Evolutionary conservation across 129 eudicot species (phyloP), one percentile per base, ranked within the genome.

Genomic region (Mikania micrantha): DNA sequence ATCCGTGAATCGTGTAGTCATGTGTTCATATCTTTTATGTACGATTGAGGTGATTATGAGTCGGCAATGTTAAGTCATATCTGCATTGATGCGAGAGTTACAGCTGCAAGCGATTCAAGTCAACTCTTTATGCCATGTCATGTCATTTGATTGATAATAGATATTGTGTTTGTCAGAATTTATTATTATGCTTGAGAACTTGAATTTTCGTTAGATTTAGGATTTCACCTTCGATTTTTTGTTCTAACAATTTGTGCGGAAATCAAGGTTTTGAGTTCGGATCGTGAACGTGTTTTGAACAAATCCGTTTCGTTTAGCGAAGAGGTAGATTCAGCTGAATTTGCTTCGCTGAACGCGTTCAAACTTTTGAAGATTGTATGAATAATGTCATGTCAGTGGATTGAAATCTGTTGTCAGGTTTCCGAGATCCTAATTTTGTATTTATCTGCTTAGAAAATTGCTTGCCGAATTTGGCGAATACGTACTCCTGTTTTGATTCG

Each of bases 391-490:
- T 74, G 52, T n/a, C 66, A 41, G 36, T 13, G 50, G 16, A 20
- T 54, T 68, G 75, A 76, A 45, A 68, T 47, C 60, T 49, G 61
- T 68, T 70, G 39, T 69, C 80, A 60, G 57, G 58, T 68, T 39
- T 17, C 49, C 68, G 64, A 48, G 75, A 69, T 69, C 63, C 53
- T 75, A 27, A 6, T 60, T 76, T 76, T 76, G 75, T 75, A 68
- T 16, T 61, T 71, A 76, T 60, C 48, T 76, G 70, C 44, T 76
- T 76, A 61, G 7, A 68, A 20, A 25, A 10, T 68, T 76, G 57
- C 45, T 60, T 42, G 9, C 21, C 66, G 60, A 68, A 35, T 69
- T 68, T 7, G 75, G 64, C 38, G 35, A 59, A 36, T 59, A 38
- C 70, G 64, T 45, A 60, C 64, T 36, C 25, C 45, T 20, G 17